These are phyloP conservation scores for Saturnispora mendoncae DNA, from an alignment of 805 yeast genomes.

Conservation along the genomic window DNA sequence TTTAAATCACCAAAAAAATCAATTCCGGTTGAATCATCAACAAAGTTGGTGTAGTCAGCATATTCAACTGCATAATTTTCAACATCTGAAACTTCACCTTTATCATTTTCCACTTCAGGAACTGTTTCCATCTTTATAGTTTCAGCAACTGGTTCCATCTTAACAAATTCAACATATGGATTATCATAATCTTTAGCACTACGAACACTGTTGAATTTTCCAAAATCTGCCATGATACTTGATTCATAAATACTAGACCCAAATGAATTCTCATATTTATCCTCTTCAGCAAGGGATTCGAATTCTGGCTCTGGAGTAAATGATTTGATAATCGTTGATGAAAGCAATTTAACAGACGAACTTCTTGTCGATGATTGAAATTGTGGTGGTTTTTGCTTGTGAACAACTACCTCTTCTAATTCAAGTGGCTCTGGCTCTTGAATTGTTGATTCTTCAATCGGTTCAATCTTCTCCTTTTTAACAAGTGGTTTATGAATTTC, in stretches of 20 bases:
- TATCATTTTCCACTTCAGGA: not conserved
- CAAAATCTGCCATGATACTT: slow-evolving; percentile 6
- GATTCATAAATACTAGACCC: slow-evolving; percentile 13
- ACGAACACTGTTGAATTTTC: slow-evolving; percentile 3
- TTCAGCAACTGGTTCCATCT: not conserved
- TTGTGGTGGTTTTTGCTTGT: not conserved
- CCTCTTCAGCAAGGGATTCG: not conserved
- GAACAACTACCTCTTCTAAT: too few species aligned
- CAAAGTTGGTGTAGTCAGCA: not conserved
- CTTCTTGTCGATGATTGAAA: not conserved
- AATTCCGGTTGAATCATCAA: not conserved
- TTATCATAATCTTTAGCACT: slow-evolving; percentile 1
- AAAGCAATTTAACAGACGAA: slow-evolving; percentile 3
- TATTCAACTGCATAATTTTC: not conserved
- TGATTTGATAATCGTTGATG: slow-evolving; percentile 2
- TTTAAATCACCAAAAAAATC: slow-evolving; percentile 8
- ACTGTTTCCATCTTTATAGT: not conserved
- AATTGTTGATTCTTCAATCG: not conserved
- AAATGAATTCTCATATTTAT: not conserved
- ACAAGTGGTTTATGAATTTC: not conserved
- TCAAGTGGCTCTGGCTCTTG: too few species aligned
- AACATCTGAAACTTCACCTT: not conserved
- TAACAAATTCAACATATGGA: slow-evolving; percentile 3
- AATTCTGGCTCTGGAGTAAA: not conserved
- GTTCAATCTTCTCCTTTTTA: not conserved